These are phyloP conservation scores for Dujonia santamariae DNA, from an alignment of 1,139 yeast genomes.

Conservation along the genomic window DNA sequence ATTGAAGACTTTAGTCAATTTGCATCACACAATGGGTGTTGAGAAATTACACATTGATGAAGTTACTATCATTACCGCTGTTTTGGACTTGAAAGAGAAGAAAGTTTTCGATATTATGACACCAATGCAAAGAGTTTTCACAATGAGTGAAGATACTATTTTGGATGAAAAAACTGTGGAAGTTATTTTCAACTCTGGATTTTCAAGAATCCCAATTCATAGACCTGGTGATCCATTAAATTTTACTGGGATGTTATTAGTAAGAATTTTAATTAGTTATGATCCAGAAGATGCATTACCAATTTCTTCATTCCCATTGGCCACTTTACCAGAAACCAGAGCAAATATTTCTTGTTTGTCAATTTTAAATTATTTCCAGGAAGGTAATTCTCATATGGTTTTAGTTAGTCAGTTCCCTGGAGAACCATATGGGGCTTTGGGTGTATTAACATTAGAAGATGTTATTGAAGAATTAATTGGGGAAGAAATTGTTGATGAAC, in stretches of 20 bases:
- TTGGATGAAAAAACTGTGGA: constrained; percentile 85
- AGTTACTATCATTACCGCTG: constrained; percentile 93
- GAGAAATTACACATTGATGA: constrained; percentile 92
- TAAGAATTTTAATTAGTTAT: constrained; percentile 86
- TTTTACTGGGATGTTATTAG: constrained; percentile 93
- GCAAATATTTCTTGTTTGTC: constrained; percentile 91
- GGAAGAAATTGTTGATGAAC: constrained; percentile 95
- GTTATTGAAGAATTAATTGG: constrained; percentile 97
- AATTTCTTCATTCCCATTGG: constrained; percentile 89
- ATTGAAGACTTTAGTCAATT: constrained; percentile 84
- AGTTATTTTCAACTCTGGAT: constrained; percentile 90
- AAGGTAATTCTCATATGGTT: constrained; percentile 97
- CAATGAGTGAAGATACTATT: constrained; percentile 80
- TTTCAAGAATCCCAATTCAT: constrained; percentile 94
- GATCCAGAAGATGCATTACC: constrained; percentile 97
- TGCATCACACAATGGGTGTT: constrained; percentile 94
- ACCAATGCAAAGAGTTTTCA: constrained; percentile 86
- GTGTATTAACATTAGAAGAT: constrained; percentile 91
- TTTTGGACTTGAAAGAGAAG: constrained; percentile 88
- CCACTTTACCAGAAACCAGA: constrained; percentile 92
- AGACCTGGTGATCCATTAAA: constrained; percentile 86
- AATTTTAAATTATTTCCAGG: constrained; percentile 93
- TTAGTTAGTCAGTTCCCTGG: constrained; percentile 89
- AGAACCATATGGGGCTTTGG: constrained; percentile 80
- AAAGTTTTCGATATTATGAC: constrained; percentile 89